phyloP scores from a whole-genome alignment of 1,284 basidiomycete species.

The Papiliotrema laurentii region DNA sequence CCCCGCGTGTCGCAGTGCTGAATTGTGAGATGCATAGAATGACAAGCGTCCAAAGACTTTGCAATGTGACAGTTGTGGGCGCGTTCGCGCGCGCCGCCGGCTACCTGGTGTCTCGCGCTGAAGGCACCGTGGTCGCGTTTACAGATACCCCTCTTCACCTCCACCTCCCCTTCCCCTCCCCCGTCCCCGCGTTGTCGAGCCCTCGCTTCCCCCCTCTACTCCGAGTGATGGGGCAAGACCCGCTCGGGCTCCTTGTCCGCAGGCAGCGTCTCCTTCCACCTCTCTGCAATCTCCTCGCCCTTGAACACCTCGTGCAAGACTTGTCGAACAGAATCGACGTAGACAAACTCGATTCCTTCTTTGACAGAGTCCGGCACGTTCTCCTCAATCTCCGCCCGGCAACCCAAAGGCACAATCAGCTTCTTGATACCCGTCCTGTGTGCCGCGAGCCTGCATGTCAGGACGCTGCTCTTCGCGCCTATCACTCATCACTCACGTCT shows the following conservation, averaged over 20 bases:
- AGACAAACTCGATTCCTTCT: conserved; percentile 85
- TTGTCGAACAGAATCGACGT: conserved; percentile 80
- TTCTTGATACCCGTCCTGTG: conserved; percentile 89
- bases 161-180: not conserved
- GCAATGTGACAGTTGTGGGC: no score
- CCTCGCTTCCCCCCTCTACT: not conserved
- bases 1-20: no score
- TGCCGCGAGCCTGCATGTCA: conserved; percentile 60
- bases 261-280: conserved; percentile 61
- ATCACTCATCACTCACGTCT: conserved; percentile 55
- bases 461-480: not conserved
- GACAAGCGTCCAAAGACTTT: no score
- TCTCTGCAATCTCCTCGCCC: conserved; percentile 57
- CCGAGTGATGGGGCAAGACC: conserved; percentile 6
- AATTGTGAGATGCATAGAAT: no score
- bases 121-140: no score
- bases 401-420: conserved; percentile 76
- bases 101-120: no score
- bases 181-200: not conserved
- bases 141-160: not conserved
- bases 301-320: conserved; percentile 80
- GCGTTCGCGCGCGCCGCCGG: no score
- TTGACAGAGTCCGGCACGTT: conserved; percentile 93
- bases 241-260: conserved; percentile 34
- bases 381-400: conserved; percentile 87